Evolutionary conservation across 2,329 filamentous ascomycete genomes (phyloP).

Genomic region (Berkeleyomyces rouxiae): DNA sequence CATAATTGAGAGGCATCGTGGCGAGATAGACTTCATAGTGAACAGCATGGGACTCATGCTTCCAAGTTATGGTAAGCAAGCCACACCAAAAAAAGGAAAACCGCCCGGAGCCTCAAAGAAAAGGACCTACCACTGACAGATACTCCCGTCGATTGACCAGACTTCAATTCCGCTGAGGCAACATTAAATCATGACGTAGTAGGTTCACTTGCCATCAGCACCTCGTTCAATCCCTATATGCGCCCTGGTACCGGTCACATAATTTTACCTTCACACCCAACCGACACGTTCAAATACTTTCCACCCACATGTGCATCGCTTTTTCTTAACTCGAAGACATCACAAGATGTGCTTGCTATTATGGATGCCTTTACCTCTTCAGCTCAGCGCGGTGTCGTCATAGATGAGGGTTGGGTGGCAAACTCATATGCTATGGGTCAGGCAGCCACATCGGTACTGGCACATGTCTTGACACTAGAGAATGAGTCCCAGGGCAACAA

Average conservation of each 20-base stretch:
- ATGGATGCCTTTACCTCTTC: neutral
- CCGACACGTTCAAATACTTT: neutral
- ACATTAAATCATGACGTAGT: neutral
- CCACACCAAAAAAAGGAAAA: neutral
- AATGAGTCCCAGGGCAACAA: neutral
- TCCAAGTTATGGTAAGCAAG: neutral
- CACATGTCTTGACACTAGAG: neutral
- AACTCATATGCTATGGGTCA: neutral
- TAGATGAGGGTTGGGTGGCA: neutral
- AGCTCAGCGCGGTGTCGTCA: neutral
- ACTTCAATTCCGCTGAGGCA: neutral
- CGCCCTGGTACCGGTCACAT: conserved; percentile 3
- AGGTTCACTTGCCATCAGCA: neutral
- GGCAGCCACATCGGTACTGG: neutral
- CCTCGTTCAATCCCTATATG: neutral
- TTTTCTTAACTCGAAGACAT: neutral
- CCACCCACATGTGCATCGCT: conserved; percentile 2
- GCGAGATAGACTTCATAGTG: conserved; percentile 1
- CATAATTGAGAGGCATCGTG: conserved; percentile 1
- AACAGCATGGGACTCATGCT: neutral
- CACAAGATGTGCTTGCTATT: neutral
- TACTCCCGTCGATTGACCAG: neutral
- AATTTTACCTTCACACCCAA: neutral
- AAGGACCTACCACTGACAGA: neutral
- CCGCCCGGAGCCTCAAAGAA: too few relatives aligned